These are phyloP conservation scores for Lodderomyces elongisporus DNA, from an alignment of 1,139 yeast genomes.

Conservation along the genomic window DNA sequence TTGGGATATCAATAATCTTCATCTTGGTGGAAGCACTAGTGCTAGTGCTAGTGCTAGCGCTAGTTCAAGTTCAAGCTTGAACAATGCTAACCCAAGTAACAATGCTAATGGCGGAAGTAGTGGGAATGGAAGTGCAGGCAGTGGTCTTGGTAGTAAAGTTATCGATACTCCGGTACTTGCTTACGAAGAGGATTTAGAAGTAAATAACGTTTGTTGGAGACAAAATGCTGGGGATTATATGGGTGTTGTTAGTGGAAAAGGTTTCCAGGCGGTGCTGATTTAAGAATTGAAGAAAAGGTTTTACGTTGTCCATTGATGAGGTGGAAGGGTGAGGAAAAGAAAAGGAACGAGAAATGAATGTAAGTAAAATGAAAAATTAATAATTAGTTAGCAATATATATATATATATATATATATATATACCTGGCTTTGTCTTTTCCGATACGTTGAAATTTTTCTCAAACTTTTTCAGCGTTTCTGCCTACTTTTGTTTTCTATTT, in stretches of 20 bases:
- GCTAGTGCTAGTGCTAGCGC: not conserved
- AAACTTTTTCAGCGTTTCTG: too few relatives aligned
- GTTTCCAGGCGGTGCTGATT: constrained; percentile 66
- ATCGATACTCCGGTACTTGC: constrained; percentile 47
- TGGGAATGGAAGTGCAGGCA: constrained; percentile 1
- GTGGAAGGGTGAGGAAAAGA: not conserved
- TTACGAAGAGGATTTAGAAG: constrained; percentile 59
- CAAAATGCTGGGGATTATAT: constrained; percentile 65
- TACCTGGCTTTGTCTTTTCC: too few relatives aligned
- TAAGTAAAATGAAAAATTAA: not conserved
- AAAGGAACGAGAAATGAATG: not conserved
- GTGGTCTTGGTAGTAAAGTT: constrained; percentile 14
- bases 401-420: not conserved
- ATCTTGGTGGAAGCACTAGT: constrained; percentile 9
- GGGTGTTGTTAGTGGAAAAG: constrained; percentile 75
- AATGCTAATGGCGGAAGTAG: constrained; percentile 1
- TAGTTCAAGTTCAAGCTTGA: constrained; percentile 2
- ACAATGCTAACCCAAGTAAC: not conserved
- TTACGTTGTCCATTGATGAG: too few relatives aligned
- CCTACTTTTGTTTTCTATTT: too few relatives aligned
- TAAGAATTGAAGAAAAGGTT: constrained; percentile 8
- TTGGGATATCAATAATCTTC: constrained; percentile 62
- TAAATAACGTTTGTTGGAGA: constrained; percentile 77
- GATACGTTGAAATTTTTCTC: too few relatives aligned
- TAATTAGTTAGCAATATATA: not conserved